Conservation (phyloP, 768 basidiomycete genomes). For the Russula ochroleuca region DNA sequence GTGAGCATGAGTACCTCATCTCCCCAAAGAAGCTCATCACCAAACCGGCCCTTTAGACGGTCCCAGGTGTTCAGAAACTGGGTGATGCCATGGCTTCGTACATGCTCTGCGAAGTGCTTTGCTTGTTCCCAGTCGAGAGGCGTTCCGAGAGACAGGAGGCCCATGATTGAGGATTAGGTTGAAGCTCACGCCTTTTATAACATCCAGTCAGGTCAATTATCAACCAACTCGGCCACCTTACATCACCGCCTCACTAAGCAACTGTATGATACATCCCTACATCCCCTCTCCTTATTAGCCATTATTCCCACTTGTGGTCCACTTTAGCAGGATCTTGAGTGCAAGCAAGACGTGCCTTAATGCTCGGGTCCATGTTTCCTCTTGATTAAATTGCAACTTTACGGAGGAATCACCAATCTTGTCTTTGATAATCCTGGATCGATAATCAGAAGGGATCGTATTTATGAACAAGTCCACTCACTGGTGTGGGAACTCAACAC, state of each 20-base stretch:
- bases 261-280: not conserved
- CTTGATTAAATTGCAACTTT: constrained; percentile 90
- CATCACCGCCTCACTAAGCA: constrained; percentile 15
- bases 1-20: constrained; percentile 70
- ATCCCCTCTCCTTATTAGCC: constrained; percentile 38
- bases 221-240: not conserved
- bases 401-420: constrained; percentile 95
- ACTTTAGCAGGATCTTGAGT: constrained; percentile 82
- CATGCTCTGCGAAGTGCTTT: constrained; percentile 82
- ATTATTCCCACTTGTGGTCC: constrained; percentile 75
- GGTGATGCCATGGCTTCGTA: constrained; percentile 86
- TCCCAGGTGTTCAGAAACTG: constrained; percentile 96
- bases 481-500: constrained; percentile 82
- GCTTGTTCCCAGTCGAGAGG: constrained; percentile 90
- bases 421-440: constrained; percentile 71
- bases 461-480: constrained; percentile 41
- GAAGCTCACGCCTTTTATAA: not conserved
- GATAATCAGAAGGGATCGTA: not conserved
- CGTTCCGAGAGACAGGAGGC: constrained; percentile 87
- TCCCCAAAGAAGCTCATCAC: constrained; percentile 94
- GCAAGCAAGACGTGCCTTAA: constrained; percentile 87
- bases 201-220: not conserved
- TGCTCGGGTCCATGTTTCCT: constrained; percentile 94
- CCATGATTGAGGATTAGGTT: constrained; percentile 52
- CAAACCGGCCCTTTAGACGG: constrained; percentile 81